Evolutionary conservation across 345 rosid species (phyloP), one percentile per base, ranked within the genome.

Genomic region (Chamaenerion angustifolium): DNA sequence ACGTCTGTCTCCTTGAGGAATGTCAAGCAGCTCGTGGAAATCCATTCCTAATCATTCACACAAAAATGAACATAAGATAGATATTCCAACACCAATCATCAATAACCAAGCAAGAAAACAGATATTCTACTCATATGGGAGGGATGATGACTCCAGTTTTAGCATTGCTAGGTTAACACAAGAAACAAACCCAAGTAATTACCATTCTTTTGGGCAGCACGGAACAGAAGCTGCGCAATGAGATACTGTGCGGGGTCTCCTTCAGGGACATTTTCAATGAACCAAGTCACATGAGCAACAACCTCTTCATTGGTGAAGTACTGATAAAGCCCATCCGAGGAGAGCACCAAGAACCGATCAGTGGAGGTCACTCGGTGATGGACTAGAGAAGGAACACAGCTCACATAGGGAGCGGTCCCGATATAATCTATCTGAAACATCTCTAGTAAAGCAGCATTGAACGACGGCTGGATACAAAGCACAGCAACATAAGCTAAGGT

Each of bases 181-280:
- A n/a, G n/a, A n/a, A n/a, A n/a, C n/a, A 49, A 11, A 49, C 12
- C 10, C 17, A 15, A 49, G 17, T 8, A 64, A 74, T 62, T 51
- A 85, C 97, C 97, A 56, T 85, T 89, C 81, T 85, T 89, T 72
- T 81, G 81, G 51, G 97, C 97, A 43, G 95, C 97, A 27, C 97
- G 95, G 65, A 83, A 77, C 18, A 89, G 79, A 58, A 89, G 88
- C 77, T 85, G 94, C 2, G 95, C 83, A 59, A 89, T 71, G 56
- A 89, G 95, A 67, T 85, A 81, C 60, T 89, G 95, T 21, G 97
- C 95, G 61, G 97, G 97, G 71, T 89, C 97, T 0, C 97, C 97
- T 68, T 77, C 94, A 43, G 97, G 97, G 45, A 79, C 94, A 64
- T 85, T 89, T 67, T 89, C 97, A 56, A 89, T 82, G 75, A 89